Evolutionary conservation across 176 grass and related monocot genomes (phyloP).

Genomic region (Microstegium vimineum): DNA sequence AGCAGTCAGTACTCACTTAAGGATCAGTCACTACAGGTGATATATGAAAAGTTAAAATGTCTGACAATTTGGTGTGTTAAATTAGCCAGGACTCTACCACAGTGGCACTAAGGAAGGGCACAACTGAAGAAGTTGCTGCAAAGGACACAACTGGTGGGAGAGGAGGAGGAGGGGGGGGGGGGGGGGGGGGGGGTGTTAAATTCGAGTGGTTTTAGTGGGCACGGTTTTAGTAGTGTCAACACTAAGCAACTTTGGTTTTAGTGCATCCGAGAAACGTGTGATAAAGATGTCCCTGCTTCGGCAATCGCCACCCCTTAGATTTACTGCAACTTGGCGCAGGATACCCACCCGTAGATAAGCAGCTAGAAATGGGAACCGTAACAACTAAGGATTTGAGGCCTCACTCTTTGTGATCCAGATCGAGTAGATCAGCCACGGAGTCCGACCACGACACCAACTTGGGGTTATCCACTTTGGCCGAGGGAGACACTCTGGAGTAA

Average conservation of each 20-base stretch:
- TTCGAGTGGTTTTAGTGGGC: background rate
- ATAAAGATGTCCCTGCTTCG: background rate
- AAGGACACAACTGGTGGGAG: background rate
- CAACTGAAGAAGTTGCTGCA: background rate
- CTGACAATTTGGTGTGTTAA: background rate
- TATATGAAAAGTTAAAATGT: background rate
- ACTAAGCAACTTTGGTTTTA: background rate
- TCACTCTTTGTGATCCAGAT: conserved; percentile 95
- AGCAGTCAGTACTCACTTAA: background rate
- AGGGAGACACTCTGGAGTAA: conserved; percentile 76
- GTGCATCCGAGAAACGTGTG: background rate
- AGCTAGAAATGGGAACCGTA: background rate
- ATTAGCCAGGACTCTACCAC: background rate
- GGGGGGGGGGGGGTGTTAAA: no score
- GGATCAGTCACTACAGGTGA: background rate
- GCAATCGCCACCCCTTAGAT: background rate
- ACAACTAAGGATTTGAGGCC: background rate
- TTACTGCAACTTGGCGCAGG: background rate
- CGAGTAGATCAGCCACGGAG: conserved; percentile 68
- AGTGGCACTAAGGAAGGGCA: background rate
- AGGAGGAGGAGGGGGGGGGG: no score
- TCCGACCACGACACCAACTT: conserved; percentile 78
- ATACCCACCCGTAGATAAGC: background rate
- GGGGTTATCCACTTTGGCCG: conserved; percentile 71
- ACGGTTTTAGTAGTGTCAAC: background rate